Base-by-base conservation (phyloP, 2,329 filamentous ascomycete species). In the Fonsecaea monophora region DNA sequence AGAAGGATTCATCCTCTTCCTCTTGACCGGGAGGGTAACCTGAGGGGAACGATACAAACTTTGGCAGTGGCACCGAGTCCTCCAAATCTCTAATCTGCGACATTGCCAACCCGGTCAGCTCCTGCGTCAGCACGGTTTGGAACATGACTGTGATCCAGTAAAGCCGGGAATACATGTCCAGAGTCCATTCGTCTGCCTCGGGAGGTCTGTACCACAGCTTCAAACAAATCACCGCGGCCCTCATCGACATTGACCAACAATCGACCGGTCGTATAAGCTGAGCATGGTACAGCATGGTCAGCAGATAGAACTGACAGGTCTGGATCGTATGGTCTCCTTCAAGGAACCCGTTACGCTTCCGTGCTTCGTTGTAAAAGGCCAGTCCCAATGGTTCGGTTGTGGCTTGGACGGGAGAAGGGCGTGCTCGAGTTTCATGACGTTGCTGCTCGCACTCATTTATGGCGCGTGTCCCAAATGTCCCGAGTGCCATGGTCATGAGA, bases 71-170 rank as follows among this genome's bases (percentile, higher is more conserved):
- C 21, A 84, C 82, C 56, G 81, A 78, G 60, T 84, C 81, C 71
- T 85, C 83, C n/a, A 84, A 82, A 15, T 81, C 78, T 13, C 80
- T 77, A 32, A 85, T 76, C 5, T 82, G 82, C 56, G 82, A 84
- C 21, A 81, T 77, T 4, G 83, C 83, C 4, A 85, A 77, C 25
- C 25, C 25, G 65, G 83, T 80, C 4, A 85, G 76, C 66, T 85
- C 83, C 71, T 85, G 83, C 0, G 82, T 82, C 10, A 85, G 79
- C 60, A 85, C 84, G 0, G 82, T 84, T 69, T 85, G 83, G 70
- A 84, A 83, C 83, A 85, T 85, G 55, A 85, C 76, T n/a, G 82
- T 83, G 63, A 82, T 84, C 83, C 83, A 85, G 66, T 84, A 85
- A 1, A 85, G 78, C 18, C 83, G 78, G 2, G 82, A 83, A 66